Base-by-base conservation (phyloP, 805 yeast genomes). In the Yarrowia phangngaensis region DNA sequence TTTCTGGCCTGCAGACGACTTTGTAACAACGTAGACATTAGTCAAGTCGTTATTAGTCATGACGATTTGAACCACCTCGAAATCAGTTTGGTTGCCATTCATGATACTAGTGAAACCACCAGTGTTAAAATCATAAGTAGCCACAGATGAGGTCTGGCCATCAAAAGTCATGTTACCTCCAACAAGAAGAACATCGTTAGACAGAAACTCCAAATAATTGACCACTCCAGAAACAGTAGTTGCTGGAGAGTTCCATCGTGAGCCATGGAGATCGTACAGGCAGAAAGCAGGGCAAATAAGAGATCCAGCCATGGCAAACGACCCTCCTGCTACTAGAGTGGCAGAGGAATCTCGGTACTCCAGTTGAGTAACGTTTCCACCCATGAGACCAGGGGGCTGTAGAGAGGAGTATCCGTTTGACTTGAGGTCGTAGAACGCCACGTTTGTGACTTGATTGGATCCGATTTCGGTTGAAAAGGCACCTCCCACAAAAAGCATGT, bases 311-410 rank as follows among this genome's bases (percentile, higher is more conserved):
- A 69, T 61, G 15, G 70, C 73, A 60, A 84, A 87, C 32, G 74
- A 70, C 17, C 97, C 96, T 29, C 84, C 95, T 9, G 84, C 84
- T 22, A 80, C 69, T 20, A 87, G 64, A 14, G 69, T 56, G 2
- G 72, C 66, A 6, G 65, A 48, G 20, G 70, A 67, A 23, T 72
- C 70, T 24, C 67, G 66, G 13, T 72, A 54, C 13, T 63, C 62
- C 45, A 75, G 62, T 1, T 76, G 62, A 11, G 69, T 68, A 11
- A 79, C 70, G 6, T 61, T 58, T 8, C 69, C 61, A 2, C 73
- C 62, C 7, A 66, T 60, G 14, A 62, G 48, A 7, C 67, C 66
- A 0, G 79, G 72, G 12, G 82, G 82, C 57, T 78, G 82, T 30
- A 63, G 57, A 3, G 64, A 55, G 0, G 77, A 59, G 20, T 78